These are phyloP conservation scores for Monilinia aucupariae DNA, from an alignment of 2,329 filamentous ascomycete species.

Conservation along the genomic window DNA sequence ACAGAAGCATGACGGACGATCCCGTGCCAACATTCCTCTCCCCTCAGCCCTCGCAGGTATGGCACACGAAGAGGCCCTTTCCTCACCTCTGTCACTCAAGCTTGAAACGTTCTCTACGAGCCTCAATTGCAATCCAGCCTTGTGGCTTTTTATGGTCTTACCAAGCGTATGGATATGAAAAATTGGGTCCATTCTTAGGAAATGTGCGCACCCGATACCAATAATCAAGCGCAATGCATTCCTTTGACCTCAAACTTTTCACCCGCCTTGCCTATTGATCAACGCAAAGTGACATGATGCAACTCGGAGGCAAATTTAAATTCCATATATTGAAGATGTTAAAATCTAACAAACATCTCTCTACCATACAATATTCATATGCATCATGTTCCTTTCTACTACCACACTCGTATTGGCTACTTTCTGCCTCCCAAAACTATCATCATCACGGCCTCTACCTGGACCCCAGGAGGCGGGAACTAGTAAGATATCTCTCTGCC, in stretches of 20 bases:
- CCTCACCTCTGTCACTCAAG: background rate
- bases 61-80: background rate
- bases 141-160: background rate
- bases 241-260: background rate
- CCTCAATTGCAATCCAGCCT: background rate
- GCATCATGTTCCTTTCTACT: background rate
- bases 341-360: background rate
- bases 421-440: background rate
- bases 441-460: background rate
- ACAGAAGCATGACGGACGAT: background rate
- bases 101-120: background rate
- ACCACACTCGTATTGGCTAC: background rate
- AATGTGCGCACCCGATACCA: background rate
- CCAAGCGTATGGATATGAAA: background rate
- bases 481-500: background rate
- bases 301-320: background rate
- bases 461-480: background rate
- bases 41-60: background rate
- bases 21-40: constrained; percentile 4
- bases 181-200: background rate
- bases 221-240: constrained; percentile 4
- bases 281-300: background rate
- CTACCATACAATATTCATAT: background rate
- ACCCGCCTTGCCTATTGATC: constrained; percentile 1
- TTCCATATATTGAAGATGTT: constrained; percentile 1